Percentiles rank a stretch among this genome's conserved stretches.
These are phyloP conservation scores for Aurinia saxatilis DNA, from an alignment of 345 rosid genomes.

Conservation along the genomic window DNA sequence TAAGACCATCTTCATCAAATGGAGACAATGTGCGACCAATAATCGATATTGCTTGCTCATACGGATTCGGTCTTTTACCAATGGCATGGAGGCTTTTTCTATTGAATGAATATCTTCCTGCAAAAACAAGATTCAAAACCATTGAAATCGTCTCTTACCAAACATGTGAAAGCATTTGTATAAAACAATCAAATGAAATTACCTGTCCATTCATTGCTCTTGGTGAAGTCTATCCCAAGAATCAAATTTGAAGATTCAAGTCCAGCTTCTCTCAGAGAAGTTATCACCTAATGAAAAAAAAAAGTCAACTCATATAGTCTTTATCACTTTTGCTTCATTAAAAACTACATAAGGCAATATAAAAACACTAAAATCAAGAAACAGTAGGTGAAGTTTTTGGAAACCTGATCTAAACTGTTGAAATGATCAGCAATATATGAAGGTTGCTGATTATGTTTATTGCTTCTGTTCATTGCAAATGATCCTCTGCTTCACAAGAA, in stretches of 20 bases:
- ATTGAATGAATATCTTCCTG: slow-evolving; percentile 72
- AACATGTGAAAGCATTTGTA: too few relatives aligned
- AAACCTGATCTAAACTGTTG: slow-evolving; percentile 72
- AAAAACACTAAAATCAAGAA: background rate
- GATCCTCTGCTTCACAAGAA: slow-evolving; percentile 6
- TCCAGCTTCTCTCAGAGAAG: slow-evolving; percentile 61
- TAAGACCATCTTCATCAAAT: slow-evolving; percentile 89
- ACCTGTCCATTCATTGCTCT: slow-evolving; percentile 79
- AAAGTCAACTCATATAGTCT: background rate
- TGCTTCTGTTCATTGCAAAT: slow-evolving; percentile 17
- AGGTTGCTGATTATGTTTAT: slow-evolving; percentile 29
- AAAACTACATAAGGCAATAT: background rate
- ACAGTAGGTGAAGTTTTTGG: background rate
- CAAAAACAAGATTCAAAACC: background rate
- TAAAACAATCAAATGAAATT: background rate
- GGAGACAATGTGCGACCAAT: slow-evolving; percentile 81
- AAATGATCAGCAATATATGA: slow-evolving; percentile 55
- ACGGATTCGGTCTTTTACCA: slow-evolving; percentile 63
- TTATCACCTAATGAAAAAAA: slow-evolving; percentile 40
- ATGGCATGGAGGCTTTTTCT: slow-evolving; percentile 77
- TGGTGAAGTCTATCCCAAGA: slow-evolving; percentile 64
- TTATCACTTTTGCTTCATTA: background rate
- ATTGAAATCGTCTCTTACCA: too few relatives aligned
- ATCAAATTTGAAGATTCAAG: slow-evolving; percentile 77
- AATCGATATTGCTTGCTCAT: slow-evolving; percentile 91